Conservation (phyloP, 1,284 basidiomycete species). For the Apiotrichum gamsii region DNA sequence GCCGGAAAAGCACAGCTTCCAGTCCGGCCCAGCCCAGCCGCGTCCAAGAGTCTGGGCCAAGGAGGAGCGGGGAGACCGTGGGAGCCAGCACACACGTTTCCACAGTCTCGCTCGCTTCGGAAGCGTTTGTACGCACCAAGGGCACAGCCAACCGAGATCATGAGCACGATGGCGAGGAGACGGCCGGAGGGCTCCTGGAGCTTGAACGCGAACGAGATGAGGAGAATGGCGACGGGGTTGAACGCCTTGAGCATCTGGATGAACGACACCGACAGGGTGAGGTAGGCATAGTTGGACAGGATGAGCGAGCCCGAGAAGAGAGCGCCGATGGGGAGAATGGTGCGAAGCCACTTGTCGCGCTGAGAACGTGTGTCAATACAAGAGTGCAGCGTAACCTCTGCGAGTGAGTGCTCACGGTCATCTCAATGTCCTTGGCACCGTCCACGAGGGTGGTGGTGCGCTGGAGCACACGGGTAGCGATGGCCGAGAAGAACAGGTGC, state of each 20-base stretch:
- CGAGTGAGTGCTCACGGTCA: no score
- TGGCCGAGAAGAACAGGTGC: conserved; percentile 76
- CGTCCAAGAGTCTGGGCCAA: no score
- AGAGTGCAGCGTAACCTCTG: no score
- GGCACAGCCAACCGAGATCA: conserved; percentile 80
- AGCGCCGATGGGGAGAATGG: conserved; percentile 87
- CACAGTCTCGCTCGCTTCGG: no score
- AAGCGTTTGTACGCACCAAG: conserved; percentile 61
- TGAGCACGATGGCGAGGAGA: conserved; percentile 67
- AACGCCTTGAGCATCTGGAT: conserved; percentile 99
- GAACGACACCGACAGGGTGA: conserved; percentile 83
- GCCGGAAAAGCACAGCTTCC: no score
- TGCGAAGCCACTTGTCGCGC: conserved; percentile 72
- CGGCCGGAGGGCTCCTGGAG: conserved; percentile 80
- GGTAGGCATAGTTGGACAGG: conserved; percentile 88
- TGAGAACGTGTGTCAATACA: no score
- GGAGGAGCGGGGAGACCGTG: no score
- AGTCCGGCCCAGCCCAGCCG: no score
- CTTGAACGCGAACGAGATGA: conserved; percentile 86
- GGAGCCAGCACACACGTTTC: no score
- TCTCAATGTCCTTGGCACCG: conserved; percentile 76
- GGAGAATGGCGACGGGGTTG: conserved; percentile 88
- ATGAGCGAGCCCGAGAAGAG: conserved; percentile 89
- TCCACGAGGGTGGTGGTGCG: conserved; percentile 85
- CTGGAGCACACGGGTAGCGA: conserved; percentile 82